Conservation (phyloP, 179 eudicot species). For the Silene noctiflora region DNA sequence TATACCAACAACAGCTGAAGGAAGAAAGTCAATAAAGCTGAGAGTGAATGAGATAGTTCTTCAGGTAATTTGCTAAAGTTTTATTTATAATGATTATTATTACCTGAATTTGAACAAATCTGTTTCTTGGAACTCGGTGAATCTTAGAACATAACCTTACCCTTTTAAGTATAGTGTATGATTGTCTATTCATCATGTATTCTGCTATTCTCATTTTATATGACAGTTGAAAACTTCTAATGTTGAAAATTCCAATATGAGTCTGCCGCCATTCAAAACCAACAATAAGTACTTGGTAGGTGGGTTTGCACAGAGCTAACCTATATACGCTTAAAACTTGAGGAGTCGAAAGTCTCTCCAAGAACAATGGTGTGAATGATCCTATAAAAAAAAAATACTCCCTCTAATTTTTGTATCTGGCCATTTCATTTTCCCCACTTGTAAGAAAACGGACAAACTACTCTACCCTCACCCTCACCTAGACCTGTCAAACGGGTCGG, state of each 20-base stretch:
- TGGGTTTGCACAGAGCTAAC: not conserved
- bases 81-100: not conserved
- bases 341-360: not conserved
- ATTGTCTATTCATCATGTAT: not conserved
- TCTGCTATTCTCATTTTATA: not conserved
- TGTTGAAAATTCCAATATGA: not conserved
- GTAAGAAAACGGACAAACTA: too few relatives aligned
- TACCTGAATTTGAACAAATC: not conserved
- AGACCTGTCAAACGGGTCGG: not conserved
- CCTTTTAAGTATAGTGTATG: not conserved
- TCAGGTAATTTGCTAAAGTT: slow-evolving; percentile 52
- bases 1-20: slow-evolving; percentile 81
- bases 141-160: not conserved
- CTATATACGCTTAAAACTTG: not conserved
- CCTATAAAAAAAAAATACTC: not conserved
- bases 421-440: too few relatives aligned
- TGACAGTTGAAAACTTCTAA: not conserved
- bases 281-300: not conserved
- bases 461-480: too few relatives aligned
- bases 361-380: not conserved
- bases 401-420: not conserved
- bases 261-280: not conserved
- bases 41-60: slow-evolving; percentile 82
- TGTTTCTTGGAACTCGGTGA: not conserved
- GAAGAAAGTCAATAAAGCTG: slow-evolving; percentile 74